Evolutionary conservation across 2,329 filamentous ascomycete genomes (phyloP).

Genomic region (Raffaelea ambrosiae): DNA sequence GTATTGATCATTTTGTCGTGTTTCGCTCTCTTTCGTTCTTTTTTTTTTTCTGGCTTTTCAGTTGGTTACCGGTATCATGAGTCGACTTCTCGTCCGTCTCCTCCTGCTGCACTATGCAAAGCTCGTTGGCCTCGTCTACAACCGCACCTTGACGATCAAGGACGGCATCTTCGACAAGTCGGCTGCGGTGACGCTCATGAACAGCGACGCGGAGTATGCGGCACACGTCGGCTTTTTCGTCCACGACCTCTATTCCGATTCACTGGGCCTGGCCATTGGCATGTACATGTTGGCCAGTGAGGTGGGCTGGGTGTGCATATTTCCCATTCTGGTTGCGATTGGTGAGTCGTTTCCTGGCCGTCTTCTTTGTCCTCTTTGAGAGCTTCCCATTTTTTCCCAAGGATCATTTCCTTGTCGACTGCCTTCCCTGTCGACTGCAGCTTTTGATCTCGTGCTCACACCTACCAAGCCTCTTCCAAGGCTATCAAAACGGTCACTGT

Average conservation of each 20-base stretch:
- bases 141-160: not conserved
- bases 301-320: conserved; percentile 32
- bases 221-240: conserved; percentile 24
- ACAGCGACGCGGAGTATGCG: conserved; percentile 28
- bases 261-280: conserved; percentile 31
- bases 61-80: conserved; percentile 14
- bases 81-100: conserved; percentile 12
- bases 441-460: too few species aligned
- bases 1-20: too few species aligned
- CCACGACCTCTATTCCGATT: conserved; percentile 32
- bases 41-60: too few species aligned
- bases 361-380: conserved; percentile 27
- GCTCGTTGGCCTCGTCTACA: conserved; percentile 15
- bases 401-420: too few species aligned
- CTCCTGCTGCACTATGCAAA: conserved; percentile 13
- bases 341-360: not conserved
- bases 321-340: conserved; percentile 20
- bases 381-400: too few species aligned
- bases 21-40: not conserved
- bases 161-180: conserved; percentile 19
- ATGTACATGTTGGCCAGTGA: conserved; percentile 26
- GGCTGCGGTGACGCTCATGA: conserved; percentile 28
- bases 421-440: too few species aligned
- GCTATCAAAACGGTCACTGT: too few species aligned
- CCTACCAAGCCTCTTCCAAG: conserved; percentile 16